These are phyloP conservation scores for Jacaranda copaia DNA, from an alignment of 257 asterid species.

Conservation along the genomic window DNA sequence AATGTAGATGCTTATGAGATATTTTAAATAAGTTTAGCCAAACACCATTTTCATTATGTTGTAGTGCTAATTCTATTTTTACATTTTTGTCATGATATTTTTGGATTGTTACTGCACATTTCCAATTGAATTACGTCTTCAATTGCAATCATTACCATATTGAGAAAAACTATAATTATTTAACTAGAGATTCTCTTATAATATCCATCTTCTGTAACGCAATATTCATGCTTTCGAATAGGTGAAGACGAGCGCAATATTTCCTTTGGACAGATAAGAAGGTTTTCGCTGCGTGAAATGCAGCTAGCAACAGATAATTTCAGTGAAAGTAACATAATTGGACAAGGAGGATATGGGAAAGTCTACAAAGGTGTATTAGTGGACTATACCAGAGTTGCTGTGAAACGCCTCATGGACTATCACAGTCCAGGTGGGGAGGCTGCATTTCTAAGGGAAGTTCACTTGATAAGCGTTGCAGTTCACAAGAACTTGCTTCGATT, in stretches of 20 bases:
- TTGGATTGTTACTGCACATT: background rate
- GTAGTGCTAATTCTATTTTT: no score
- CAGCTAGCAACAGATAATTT: conserved; percentile 83
- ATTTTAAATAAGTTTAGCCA: no score
- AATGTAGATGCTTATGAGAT: no score
- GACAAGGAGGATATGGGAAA: conserved; percentile 94
- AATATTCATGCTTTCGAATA: conserved; percentile 18
- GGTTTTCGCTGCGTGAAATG: conserved; percentile 82
- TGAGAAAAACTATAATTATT: background rate
- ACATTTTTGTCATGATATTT: no score
- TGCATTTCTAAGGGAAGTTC: conserved; percentile 82
- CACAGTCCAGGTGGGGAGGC: conserved; percentile 91
- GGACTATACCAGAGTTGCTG: conserved; percentile 74
- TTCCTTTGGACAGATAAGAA: conserved; percentile 73
- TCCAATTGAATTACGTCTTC: background rate
- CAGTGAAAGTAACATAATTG: conserved; percentile 68
- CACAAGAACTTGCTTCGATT: conserved; percentile 83
- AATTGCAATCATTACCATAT: background rate
- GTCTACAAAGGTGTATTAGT: conserved; percentile 74
- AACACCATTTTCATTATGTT: no score
- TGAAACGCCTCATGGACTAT: conserved; percentile 78
- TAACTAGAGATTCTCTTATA: background rate
- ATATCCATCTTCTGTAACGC: background rate
- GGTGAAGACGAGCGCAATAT: conserved; percentile 80
- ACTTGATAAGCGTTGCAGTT: conserved; percentile 82